These are phyloP conservation scores for Gossypium schwendimanii DNA, from an alignment of 441 rosid species.

Conservation along the genomic window DNA sequence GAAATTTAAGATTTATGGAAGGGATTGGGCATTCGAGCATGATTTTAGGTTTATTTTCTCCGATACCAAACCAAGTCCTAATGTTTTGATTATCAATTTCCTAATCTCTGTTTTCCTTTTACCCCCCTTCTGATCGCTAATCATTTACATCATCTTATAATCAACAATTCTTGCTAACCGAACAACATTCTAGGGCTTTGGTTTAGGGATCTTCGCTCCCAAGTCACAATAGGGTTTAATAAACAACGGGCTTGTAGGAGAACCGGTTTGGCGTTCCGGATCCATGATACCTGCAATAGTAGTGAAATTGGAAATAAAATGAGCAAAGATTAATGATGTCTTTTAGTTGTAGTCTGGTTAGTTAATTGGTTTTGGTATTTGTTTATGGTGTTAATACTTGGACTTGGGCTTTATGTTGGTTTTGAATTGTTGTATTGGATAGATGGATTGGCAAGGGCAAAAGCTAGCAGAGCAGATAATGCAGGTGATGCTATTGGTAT, in stretches of 20 bases:
- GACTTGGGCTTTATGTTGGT: background rate
- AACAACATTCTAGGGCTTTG: constrained; percentile 2
- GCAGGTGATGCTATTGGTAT: constrained; percentile 72
- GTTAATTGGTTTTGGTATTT: background rate
- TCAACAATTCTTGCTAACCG: background rate
- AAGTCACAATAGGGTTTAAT: background rate
- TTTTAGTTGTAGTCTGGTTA: background rate
- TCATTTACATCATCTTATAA: background rate
- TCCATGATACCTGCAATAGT: background rate
- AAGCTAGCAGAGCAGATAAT: constrained; percentile 83
- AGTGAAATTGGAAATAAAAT: background rate
- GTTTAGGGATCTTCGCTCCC: background rate
- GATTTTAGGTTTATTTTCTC: background rate
- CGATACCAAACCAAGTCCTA: background rate
- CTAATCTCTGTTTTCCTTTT: background rate
- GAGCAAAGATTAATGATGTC: background rate
- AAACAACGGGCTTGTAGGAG: background rate
- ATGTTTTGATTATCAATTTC: background rate
- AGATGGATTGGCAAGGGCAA: constrained; percentile 99
- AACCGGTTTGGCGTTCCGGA: background rate
- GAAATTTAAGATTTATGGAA: background rate
- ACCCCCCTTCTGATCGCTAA: background rate
- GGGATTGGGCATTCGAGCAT: background rate
- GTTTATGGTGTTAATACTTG: background rate
- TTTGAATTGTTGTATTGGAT: background rate